Percentiles rank a stretch among this genome's conserved stretches.
These are phyloP conservation scores for Sarocladium brachiariae DNA, from an alignment of 2,329 filamentous ascomycete species.

Conservation along the genomic window DNA sequence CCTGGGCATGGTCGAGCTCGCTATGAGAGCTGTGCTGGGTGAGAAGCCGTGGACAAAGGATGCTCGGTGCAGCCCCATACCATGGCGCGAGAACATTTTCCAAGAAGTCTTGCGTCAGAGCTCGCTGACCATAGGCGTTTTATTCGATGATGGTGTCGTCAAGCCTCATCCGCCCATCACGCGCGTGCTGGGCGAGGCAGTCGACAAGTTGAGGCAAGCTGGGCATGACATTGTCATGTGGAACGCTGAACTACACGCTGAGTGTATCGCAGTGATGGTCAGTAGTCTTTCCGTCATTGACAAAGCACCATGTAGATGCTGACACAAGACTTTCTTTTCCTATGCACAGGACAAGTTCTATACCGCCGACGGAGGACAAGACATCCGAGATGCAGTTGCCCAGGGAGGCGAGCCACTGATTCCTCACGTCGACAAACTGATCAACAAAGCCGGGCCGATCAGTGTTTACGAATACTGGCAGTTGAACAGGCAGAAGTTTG, in stretches of 20 bases:
- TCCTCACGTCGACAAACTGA: constrained; percentile 49
- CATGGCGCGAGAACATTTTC: constrained; percentile 27
- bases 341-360: constrained; percentile 56
- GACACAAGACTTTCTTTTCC: neutral
- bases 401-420: constrained; percentile 53
- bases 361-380: constrained; percentile 55
- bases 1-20: constrained; percentile 28
- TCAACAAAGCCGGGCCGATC: constrained; percentile 42
- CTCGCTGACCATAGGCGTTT: constrained; percentile 14
- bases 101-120: neutral
- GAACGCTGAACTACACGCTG: constrained; percentile 42
- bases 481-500: constrained; percentile 51
- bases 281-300: too few relatives aligned
- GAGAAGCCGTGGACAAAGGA: constrained; percentile 35
- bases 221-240: constrained; percentile 51
- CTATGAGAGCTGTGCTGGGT: constrained; percentile 30
- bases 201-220: constrained; percentile 29
- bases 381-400: constrained; percentile 48
- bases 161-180: constrained; percentile 46
- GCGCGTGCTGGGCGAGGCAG: constrained; percentile 34
- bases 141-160: constrained; percentile 34
- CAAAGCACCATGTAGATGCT: neutral
- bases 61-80: constrained; percentile 30
- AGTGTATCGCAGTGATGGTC: constrained; percentile 50
- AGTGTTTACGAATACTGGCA: constrained; percentile 63